Percentiles rank a stretch among this genome's conserved stretches.
Evolutionary conservation across 345 rosid species (phyloP).

Genomic region (Punica granatum): DNA sequence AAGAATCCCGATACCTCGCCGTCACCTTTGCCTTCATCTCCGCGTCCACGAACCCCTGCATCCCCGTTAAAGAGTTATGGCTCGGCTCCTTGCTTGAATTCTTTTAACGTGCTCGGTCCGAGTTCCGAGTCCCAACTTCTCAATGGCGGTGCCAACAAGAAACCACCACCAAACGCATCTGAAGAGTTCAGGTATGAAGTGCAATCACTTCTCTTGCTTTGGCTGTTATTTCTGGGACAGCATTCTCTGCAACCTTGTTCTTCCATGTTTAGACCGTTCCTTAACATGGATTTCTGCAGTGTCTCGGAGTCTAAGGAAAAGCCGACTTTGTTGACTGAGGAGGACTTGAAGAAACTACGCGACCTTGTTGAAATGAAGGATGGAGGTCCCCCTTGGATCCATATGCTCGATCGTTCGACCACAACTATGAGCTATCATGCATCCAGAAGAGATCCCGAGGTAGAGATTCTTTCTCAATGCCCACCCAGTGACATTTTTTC

Average conservation of each 20-base stretch:
- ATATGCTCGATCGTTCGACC: constrained; percentile 67
- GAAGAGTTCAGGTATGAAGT: constrained; percentile 28
- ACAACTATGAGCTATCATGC: constrained; percentile 63
- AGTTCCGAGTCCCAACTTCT: constrained; percentile 20
- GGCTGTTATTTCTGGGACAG: no score
- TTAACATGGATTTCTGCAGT: neutral
- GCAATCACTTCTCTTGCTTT: neutral
- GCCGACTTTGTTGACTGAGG: constrained; percentile 41
- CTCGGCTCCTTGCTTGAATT: constrained; percentile 32
- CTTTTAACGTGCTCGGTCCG: constrained; percentile 21
- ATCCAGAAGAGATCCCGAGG: constrained; percentile 60
- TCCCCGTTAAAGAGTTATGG: constrained; percentile 35
- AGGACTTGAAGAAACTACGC: constrained; percentile 54
- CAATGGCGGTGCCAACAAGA: constrained; percentile 11
- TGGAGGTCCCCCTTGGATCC: constrained; percentile 66
- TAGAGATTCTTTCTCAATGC: neutral
- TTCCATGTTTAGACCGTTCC: neutral
- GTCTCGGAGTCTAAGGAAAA: constrained; percentile 21
- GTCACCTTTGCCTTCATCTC: constrained; percentile 5
- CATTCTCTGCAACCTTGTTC: no score
- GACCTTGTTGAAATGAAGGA: constrained; percentile 63
- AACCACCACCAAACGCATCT: constrained; percentile 13
- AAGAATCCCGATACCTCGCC: constrained; percentile 32
- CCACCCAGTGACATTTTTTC: neutral
- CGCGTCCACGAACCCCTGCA: constrained; percentile 13